Conservation (phyloP, 176 grass and related monocot species). For the Puccinellia tenuiflora region DNA sequence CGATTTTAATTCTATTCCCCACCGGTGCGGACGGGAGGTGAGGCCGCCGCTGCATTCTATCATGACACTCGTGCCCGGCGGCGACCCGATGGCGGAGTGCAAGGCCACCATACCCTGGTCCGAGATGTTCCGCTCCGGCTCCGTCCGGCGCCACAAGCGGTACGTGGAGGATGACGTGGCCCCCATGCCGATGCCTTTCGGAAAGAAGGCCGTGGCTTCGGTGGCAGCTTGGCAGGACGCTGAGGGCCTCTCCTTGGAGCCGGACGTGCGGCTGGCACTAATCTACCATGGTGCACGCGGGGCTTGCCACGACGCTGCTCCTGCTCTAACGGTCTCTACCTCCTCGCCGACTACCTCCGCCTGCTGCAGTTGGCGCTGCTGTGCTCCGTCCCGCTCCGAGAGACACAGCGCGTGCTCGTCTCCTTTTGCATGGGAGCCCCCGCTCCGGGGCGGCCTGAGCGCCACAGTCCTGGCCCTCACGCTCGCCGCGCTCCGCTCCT, state of each 20-base stretch:
- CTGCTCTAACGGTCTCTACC: conserved; percentile 85
- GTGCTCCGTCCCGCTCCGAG: conserved; percentile 89
- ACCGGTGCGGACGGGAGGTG: background rate
- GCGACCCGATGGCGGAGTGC: conserved; percentile 6
- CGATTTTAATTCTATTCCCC: background rate
- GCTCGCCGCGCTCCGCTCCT: conserved; percentile 46
- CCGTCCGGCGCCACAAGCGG: conserved; percentile 32
- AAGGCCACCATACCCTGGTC: conserved; percentile 55
- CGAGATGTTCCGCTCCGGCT: too few species aligned
- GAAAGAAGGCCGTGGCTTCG: background rate
- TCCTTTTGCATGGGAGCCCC: conserved; percentile 79
- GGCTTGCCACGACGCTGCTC: conserved; percentile 69
- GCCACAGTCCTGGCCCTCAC: conserved; percentile 73
- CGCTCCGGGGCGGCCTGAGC: conserved; percentile 57
- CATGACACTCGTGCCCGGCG: conserved; percentile 66
- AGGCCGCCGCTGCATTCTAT: conserved; percentile 24
- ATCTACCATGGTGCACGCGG: conserved; percentile 96
- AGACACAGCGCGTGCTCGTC: conserved; percentile 76
- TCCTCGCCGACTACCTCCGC: conserved; percentile 89
- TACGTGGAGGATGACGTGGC: background rate
- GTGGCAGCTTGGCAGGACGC: background rate
- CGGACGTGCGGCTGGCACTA: conserved; percentile 51
- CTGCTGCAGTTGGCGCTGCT: conserved; percentile 91
- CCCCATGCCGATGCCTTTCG: background rate
- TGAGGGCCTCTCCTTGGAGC: conserved; percentile 26